Evolutionary conservation across 805 yeast genomes (phyloP).

Genomic region (Ascoidea asiatica): DNA sequence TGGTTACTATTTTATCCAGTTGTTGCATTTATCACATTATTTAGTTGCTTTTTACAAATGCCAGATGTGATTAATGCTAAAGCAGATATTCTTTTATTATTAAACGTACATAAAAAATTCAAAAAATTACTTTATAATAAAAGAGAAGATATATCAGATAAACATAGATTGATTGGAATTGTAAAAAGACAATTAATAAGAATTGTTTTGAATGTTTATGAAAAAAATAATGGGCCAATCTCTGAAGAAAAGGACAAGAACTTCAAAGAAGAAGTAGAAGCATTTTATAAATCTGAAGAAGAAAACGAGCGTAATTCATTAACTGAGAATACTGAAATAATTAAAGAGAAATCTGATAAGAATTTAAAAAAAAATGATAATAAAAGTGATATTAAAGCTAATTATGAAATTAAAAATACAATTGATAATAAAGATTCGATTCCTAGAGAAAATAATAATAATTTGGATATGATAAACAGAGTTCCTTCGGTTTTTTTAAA

Average conservation of each 20-base stretch:
- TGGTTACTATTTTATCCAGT: conserved; percentile 18
- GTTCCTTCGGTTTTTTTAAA: too few relatives aligned
- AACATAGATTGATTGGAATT: not conserved
- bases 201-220: not conserved
- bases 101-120: too few relatives aligned
- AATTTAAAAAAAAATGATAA: not conserved
- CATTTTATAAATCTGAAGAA: too few relatives aligned
- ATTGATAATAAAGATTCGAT: not conserved
- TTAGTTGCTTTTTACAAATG: conserved; percentile 15
- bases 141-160: not conserved
- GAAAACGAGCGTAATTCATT: too few relatives aligned
- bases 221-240: not conserved
- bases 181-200: not conserved
- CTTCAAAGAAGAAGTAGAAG: not conserved
- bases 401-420: too few relatives aligned
- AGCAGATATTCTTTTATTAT: conserved; percentile 14
- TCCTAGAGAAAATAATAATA: not conserved
- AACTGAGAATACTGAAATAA: too few relatives aligned
- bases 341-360: not conserved
- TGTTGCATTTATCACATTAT: conserved; percentile 18
- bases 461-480: too few relatives aligned
- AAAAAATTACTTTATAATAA: too few relatives aligned
- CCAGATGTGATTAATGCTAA: conserved; percentile 9
- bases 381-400: not conserved
- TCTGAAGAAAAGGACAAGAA: not conserved